phyloP scores from a whole-genome alignment of 306 rosid genomes.

The Malus domestica region DNA sequence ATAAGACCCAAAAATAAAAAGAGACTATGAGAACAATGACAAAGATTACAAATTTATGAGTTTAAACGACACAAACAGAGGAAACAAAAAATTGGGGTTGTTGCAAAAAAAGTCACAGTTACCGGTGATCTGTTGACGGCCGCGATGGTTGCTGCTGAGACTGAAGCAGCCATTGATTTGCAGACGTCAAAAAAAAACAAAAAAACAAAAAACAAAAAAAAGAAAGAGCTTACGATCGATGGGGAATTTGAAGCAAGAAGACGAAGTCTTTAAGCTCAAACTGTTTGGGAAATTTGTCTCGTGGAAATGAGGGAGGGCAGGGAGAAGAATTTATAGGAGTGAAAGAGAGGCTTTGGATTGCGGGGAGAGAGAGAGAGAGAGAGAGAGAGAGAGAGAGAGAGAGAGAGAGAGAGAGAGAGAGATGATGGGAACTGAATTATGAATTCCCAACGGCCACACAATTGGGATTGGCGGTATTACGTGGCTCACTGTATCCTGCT shows the following conservation, averaged over 20 bases:
- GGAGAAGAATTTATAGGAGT: constrained; percentile 20
- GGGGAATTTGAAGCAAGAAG: background rate
- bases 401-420: background rate
- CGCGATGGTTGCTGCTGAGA: constrained; percentile 45
- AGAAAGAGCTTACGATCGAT: background rate
- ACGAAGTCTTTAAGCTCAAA: background rate
- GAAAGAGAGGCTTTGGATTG: background rate
- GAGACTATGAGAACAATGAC: background rate
- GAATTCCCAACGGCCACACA: constrained; percentile 31
- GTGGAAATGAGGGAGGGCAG: constrained; percentile 13
- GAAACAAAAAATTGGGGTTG: background rate
- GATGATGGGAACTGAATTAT: constrained; percentile 18
- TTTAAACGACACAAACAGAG: background rate
- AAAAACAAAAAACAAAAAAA: too few species aligned
- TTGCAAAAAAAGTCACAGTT: constrained; percentile 10
- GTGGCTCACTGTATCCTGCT: constrained; percentile 20
- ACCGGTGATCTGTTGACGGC: constrained; percentile 50
- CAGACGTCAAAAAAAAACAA: background rate
- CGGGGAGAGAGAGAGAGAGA: background rate
- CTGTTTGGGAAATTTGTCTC: background rate
- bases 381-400: background rate
- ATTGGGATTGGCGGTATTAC: constrained; percentile 16
- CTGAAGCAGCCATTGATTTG: constrained; percentile 50
- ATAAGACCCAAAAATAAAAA: background rate
- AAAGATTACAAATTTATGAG: constrained; percentile 1